These are phyloP conservation scores for Magnaporthiopsis incrustans DNA, from an alignment of 2,329 filamentous ascomycete genomes.

Conservation along the genomic window DNA sequence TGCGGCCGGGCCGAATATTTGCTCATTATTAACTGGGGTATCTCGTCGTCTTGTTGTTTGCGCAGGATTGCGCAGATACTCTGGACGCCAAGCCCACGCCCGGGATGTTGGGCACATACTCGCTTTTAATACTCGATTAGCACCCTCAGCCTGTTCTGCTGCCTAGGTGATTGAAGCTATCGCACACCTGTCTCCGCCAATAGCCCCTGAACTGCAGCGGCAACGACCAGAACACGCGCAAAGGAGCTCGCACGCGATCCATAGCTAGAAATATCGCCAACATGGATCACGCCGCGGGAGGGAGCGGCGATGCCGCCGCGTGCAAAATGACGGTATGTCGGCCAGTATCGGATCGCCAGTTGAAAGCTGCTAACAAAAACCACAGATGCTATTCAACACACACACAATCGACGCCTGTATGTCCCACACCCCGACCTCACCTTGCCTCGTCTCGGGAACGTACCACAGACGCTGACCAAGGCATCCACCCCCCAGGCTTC, in stretches of 20 bases:
- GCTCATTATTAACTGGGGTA: not conserved
- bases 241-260: too few species aligned
- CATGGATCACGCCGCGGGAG: not conserved
- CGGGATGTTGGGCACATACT: not conserved
- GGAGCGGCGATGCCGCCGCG: not conserved
- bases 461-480: slow-evolving; percentile 1
- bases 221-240: too few species aligned
- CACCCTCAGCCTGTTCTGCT: not conserved
- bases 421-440: not conserved
- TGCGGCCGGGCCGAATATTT: not conserved
- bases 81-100: too few species aligned
- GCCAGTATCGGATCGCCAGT: not conserved
- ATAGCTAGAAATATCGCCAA: not conserved
- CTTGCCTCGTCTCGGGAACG: too few species aligned
- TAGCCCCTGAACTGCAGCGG: too few species aligned
- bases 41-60: not conserved
- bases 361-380: not conserved
- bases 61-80: not conserved
- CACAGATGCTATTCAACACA: slow-evolving; percentile 38
- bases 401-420: slow-evolving; percentile 31
- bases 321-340: slow-evolving; percentile 5
- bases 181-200: too few species aligned
- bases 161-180: not conserved
- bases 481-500: slow-evolving; percentile 21
- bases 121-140: not conserved